Base-by-base conservation (phyloP, 805 yeast species). In the Martiniozyma abietophila region DNA sequence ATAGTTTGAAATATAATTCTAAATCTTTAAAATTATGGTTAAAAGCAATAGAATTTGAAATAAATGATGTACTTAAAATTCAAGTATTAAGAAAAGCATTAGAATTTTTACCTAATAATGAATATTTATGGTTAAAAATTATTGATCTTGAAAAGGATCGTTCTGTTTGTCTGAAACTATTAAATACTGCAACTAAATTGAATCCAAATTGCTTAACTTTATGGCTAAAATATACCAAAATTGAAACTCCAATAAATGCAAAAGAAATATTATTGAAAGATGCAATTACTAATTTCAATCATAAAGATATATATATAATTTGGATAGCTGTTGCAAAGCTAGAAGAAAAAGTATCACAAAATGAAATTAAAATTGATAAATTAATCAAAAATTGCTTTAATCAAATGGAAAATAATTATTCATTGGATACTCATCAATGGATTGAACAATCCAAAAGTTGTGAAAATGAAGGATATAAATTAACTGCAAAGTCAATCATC, bases 241-340 rank as follows among this genome's bases (percentile, higher is more conserved):
- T 79, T 25, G 49, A 54, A 20, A 49, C 53, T 3, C 60, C 64
- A 38, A 47, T 54, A 5, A 72, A 69, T 8, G 78, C 88, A 0
- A 71, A 71, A 42, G 49, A 56, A 14, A 59, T 74, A 0, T 56
- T 86, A 21, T 74, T 74, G 43, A 55, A 50, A 19, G 94, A 94
- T 0, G 61, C 88, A 41, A 72, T 55, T 0, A 51, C 79, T 10
- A 64, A 67, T 3, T 4, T 29, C 4, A 45, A 72, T n/a, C 19
- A 18, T 2, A 63, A 66, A 4, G 59, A 63, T 3, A 62, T 71
- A 7, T 55, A 64, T 29, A 62, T 62, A 22, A 63, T 85, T 2
- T 84, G 94, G 89, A 56, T 84, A 3, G 62, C 76, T 0, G 85
- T 85, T 1, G 67, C 76, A 1, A 70, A 75, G 42, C 49, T 85